These are phyloP conservation scores for Cicer yamashitae DNA, from an alignment of 306 rosid species.

Conservation along the genomic window DNA sequence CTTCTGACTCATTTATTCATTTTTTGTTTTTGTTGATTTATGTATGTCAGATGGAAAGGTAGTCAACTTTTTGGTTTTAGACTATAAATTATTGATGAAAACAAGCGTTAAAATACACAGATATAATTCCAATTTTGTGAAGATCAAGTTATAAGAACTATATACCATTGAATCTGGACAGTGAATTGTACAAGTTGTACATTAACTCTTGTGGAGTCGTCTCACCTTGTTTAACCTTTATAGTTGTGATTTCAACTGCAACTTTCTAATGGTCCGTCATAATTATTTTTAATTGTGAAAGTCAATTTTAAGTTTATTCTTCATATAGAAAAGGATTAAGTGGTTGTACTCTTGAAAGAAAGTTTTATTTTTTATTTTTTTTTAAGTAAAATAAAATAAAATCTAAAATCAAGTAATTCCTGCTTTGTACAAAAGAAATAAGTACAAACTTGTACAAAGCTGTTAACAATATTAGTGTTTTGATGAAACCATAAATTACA, in stretches of 20 bases:
- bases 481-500: background rate
- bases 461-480: slow-evolving; percentile 9
- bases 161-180: slow-evolving; percentile 31
- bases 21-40: background rate
- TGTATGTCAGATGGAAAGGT: slow-evolving; percentile 3
- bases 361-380: background rate
- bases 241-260: slow-evolving; percentile 17
- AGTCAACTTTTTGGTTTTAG: slow-evolving; percentile 16
- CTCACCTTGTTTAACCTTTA: background rate
- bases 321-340: background rate
- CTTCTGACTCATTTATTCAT: background rate
- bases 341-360: background rate
- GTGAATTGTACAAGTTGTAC: slow-evolving; percentile 24
- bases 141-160: background rate
- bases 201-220: slow-evolving; percentile 3
- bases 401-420: slow-evolving; percentile 12
- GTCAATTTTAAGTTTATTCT: background rate
- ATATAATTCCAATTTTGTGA: background rate
- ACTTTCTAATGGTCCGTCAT: slow-evolving; percentile 28
- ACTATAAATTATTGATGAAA: background rate
- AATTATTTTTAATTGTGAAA: background rate
- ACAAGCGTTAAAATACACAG: slow-evolving; percentile 24
- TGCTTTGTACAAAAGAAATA: slow-evolving; percentile 8
- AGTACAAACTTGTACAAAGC: background rate
- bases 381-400: background rate